Base-by-base conservation (phyloP, 148 eudicot genomes). In the Amaranthus cruentus region DNA sequence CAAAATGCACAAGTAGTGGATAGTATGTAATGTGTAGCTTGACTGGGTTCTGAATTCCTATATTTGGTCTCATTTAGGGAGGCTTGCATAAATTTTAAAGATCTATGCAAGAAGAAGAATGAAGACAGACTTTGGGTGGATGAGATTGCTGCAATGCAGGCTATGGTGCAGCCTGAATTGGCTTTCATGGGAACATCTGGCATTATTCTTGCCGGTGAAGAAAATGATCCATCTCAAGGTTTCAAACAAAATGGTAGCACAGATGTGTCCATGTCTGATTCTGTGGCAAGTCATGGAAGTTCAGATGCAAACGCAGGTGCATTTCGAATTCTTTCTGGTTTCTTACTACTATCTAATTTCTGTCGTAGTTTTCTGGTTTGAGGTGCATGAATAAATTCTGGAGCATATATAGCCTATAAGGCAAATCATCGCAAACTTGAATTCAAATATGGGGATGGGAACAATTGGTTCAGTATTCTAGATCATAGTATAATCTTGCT, bases 61-160 rank as follows among this genome's bases (percentile, higher is more conserved):
- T 5, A 4, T 62, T 75, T 11, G 66, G 63, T 46, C 83, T n/a
- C 44, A 7, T 82, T 18, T 70, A 92, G 97, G 89, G 89, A 88
- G 74, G 97, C 96, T 68, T 90, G 97, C 78, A 51, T 85, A 63
- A 84, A 82, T 75, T 92, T 92, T 80, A 83, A 80, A 81, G 96
- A 86, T 50, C 73, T 92, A 43, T 92, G 91, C 78, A 86, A 79
- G 80, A 90, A 82, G 81, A 92, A 92, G 80, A 87, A 82, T 68
- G 83, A 85, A 59, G 98, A 92, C 66, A 75, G 86, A 77, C 73
- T 83, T 69, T 92, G 96, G 96, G 88, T 86, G 80, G 91, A 90
- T 83, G 93, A 92, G 81, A 81, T 90, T 62, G 93, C 96, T 46
- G 90, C 91, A 77, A 85, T 92, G 91, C 93, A 90, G 87, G 96